Conservation (phyloP, 2,329 filamentous ascomycete species). For the Tolypocladium paradoxum region DNA sequence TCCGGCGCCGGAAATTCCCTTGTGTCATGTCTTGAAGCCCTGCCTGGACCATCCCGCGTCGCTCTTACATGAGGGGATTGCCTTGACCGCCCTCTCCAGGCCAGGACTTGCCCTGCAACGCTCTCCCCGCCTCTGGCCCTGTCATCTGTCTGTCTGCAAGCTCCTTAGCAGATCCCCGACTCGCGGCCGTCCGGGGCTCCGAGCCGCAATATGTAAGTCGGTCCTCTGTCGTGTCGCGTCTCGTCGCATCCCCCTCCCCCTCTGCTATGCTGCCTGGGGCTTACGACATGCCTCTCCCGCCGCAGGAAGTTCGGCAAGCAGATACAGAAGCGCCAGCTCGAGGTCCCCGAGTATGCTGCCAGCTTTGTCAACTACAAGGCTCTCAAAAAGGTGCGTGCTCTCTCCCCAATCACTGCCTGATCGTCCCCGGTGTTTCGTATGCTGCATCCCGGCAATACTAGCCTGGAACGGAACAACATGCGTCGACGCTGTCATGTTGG, state of each 20-base stretch:
- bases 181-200: slow-evolving; percentile 4
- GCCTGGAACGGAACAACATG: background rate
- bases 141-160: background rate
- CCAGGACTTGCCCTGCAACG: background rate
- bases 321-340: slow-evolving; percentile 97
- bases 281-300: slow-evolving; percentile 4
- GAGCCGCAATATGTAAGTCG: slow-evolving; percentile 24
- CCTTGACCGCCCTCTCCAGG: slow-evolving; percentile 7
- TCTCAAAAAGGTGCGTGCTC: slow-evolving; percentile 71
- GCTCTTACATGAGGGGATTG: slow-evolving; percentile 11
- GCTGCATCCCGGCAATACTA: background rate
- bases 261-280: background rate
- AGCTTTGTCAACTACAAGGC: slow-evolving; percentile 99
- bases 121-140: slow-evolving; percentile 2
- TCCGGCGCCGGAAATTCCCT: slow-evolving; percentile 2
- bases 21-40: slow-evolving; percentile 5
- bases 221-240: background rate
- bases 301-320: slow-evolving; percentile 98
- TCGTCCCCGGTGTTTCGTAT: background rate
- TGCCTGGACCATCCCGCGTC: slow-evolving; percentile 8
- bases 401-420: background rate
- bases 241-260: too few relatives aligned
- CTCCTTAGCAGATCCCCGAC: background rate
- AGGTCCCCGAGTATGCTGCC: slow-evolving; percentile 97
- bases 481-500: background rate